Evolutionary conservation across 495 filamentous ascomycete genomes (phyloP).

Genomic region (Tuber borchii): DNA sequence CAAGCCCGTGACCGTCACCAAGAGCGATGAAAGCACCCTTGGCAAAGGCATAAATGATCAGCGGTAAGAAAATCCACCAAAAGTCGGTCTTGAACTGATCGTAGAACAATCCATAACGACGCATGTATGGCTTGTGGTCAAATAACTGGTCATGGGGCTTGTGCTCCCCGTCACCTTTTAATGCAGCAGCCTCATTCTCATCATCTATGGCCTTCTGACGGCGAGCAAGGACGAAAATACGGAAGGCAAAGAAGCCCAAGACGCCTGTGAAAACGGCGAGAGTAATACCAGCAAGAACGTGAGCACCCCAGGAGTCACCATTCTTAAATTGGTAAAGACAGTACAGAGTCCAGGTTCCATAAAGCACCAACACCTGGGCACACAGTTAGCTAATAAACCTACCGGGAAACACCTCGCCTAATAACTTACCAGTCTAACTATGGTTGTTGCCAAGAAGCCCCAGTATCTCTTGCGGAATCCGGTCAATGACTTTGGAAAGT

Average conservation of each 20-base stretch:
- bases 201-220: conserved; percentile 61
- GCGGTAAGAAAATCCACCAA: conserved; percentile 94
- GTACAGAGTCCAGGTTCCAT: conserved; percentile 92
- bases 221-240: conserved; percentile 71
- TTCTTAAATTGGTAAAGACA: conserved; percentile 91
- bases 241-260: conserved; percentile 69
- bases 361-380: conserved; percentile 68
- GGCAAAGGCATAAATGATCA: conserved; percentile 86
- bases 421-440: conserved; percentile 60
- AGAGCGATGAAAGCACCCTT: conserved; percentile 84
- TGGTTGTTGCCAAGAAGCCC: conserved; percentile 77
- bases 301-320: conserved; percentile 94
- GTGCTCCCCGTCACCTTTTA: conserved; percentile 42
- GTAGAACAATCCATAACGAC: conserved; percentile 95
- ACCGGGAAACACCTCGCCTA: neutral
- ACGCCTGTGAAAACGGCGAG: conserved; percentile 71
- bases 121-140: conserved; percentile 84
- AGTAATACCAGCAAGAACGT: conserved; percentile 74
- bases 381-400: neutral
- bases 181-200: conserved; percentile 21
- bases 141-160: conserved; percentile 51
- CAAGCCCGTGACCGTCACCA: conserved; percentile 76
- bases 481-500: conserved; percentile 70
- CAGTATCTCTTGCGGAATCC: conserved; percentile 94
- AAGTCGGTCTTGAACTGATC: conserved; percentile 86